Base-by-base conservation (phyloP, 75 land plant species). In the Ceratopteris richardii region DNA sequence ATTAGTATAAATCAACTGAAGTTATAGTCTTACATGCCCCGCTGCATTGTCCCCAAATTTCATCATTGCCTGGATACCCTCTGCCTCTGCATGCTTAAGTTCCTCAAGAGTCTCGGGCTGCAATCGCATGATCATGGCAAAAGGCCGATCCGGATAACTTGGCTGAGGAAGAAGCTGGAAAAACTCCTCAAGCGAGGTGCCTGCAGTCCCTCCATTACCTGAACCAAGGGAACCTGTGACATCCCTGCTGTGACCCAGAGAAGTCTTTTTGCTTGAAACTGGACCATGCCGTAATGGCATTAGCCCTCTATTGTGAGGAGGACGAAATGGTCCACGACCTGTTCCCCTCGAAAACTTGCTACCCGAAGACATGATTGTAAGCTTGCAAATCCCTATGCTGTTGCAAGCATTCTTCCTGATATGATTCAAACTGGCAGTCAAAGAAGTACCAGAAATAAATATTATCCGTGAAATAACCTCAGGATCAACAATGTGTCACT, bases 91-190 rank as follows among this genome's bases (percentile, higher is more conserved):
- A 18, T 89, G 70, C 68, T 72, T 75, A 66, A 92, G 80, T 73
- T 85, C 95, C 20, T 81, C 86, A n/a, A 92, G 79, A 16, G 88
- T 65, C 58, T 78, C 97, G n/a, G 97, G 97, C 13, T 82, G 52
- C 29, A 92, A 67, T 31, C 82, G 58, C 12, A 92, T 85, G 1
- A 82, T 73, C 78, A 82, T 72, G 0, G 75, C 94, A 53, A 80
- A 88, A 10, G 77, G 79, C 40, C 50, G 18, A 18, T 17, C 50
- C 22, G 14, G 2, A 46, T 5, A 6, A 21, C 18, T 21, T 21
- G 50, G 50, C 4, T 21, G 22, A 18, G 50, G 12, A 14, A 46
- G 50, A 14, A 46, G 50, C 17, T 46, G 50, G n/a, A n/a, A n/a
- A 46, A 46, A 46, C 3, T 5, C 5, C 50, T 46, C 50, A 2